These are phyloP conservation scores for Cicer cuneatum DNA, from an alignment of 306 rosid species.

Conservation along the genomic window DNA sequence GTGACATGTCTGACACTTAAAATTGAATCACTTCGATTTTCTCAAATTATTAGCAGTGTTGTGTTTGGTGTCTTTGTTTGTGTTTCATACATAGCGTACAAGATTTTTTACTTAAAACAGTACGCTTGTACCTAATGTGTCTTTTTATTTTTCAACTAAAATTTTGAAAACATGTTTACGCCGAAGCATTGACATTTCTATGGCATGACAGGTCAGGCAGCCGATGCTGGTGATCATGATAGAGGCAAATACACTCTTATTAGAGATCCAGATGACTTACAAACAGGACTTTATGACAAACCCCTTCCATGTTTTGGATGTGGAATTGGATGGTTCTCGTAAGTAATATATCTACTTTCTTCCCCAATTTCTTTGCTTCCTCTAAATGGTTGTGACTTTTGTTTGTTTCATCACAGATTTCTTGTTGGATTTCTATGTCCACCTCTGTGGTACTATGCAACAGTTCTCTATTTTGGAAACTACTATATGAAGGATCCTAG, in stretches of 20 bases:
- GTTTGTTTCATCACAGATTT: constrained; percentile 63
- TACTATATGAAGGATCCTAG: constrained; percentile 88
- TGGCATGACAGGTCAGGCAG: constrained; percentile 66
- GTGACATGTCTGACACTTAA: no score
- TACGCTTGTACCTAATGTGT: background rate
- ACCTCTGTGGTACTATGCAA: constrained; percentile 81
- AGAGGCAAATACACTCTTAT: constrained; percentile 72
- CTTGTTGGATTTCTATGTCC: constrained; percentile 84
- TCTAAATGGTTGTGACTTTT: constrained; percentile 39
- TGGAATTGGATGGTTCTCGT: constrained; percentile 99
- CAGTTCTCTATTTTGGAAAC: constrained; percentile 85
- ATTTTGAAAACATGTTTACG: constrained; percentile 32
- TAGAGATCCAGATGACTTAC: constrained; percentile 76
- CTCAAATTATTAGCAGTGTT: no score
- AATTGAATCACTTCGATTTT: no score
- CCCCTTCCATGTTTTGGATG: constrained; percentile 96
- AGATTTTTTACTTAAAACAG: background rate
- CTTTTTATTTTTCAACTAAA: constrained; percentile 1
- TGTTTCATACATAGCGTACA: no score
- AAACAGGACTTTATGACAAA: constrained; percentile 76
- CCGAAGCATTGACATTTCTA: constrained; percentile 50
- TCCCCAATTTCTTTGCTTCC: constrained; percentile 23
- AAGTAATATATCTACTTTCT: constrained; percentile 50
- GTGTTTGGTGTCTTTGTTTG: no score
- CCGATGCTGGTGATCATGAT: constrained; percentile 57